These are phyloP conservation scores for Colletotrichum tamarilloi DNA, from an alignment of 2,329 filamentous ascomycete species.

Conservation along the genomic window DNA sequence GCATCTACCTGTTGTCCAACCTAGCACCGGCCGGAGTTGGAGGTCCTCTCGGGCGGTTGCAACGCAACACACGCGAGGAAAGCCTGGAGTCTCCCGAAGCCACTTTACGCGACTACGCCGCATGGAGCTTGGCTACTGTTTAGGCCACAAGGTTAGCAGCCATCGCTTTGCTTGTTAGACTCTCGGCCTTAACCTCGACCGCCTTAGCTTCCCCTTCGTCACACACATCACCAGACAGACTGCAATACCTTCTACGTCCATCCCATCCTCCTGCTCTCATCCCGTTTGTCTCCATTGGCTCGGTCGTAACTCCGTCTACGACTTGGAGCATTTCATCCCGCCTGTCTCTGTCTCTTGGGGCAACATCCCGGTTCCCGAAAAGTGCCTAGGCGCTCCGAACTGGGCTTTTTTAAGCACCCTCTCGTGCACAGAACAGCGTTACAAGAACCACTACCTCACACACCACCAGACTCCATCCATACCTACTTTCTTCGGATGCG, in stretches of 20 bases:
- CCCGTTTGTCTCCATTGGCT: not conserved
- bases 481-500: slow-evolving; percentile 9
- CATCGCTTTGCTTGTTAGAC: not conserved
- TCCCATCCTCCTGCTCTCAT: not conserved
- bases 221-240: not conserved
- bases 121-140: not conserved
- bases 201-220: not conserved
- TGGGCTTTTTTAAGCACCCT: not conserved
- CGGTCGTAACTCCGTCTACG: not conserved
- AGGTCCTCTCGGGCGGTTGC: not conserved
- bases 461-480: slow-evolving; percentile 1
- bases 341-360: not conserved
- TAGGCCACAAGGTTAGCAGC: not conserved
- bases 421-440: not conserved
- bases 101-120: not conserved
- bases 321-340: not conserved
- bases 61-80: not conserved
- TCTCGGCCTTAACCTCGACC: not conserved
- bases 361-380: not conserved
- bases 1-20: not conserved
- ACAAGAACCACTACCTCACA: not conserved
- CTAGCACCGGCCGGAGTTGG: not conserved
- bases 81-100: not conserved
- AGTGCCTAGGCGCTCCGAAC: slow-evolving; percentile 18
- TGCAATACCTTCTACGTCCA: not conserved